These are phyloP conservation scores for Wickerhamomyces chambardii DNA, from an alignment of 805 yeast genomes.

Conservation along the genomic window DNA sequence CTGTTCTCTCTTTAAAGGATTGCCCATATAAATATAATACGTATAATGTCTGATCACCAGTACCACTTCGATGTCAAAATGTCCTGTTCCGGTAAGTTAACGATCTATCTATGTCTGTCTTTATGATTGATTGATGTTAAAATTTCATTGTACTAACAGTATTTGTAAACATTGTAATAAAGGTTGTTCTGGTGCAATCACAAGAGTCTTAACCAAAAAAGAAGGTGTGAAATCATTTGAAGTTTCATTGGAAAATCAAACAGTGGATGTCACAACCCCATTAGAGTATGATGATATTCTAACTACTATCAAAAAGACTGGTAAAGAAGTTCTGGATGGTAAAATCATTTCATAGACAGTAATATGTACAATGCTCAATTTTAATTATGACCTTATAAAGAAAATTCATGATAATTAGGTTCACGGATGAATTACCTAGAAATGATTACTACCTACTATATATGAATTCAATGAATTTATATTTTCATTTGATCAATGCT, in stretches of 20 bases:
- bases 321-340: constrained; percentile 73
- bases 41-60: constrained; percentile 41
- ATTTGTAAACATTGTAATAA: not conserved
- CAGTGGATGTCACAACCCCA: constrained; percentile 66
- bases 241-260: constrained; percentile 71
- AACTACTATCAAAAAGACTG: constrained; percentile 79
- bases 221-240: constrained; percentile 70
- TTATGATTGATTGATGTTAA: too few species aligned
- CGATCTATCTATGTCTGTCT: too few species aligned
- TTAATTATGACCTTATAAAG: too few species aligned
- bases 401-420: too few species aligned
- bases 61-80: constrained; percentile 78
- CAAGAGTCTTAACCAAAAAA: constrained; percentile 59
- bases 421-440: too few species aligned
- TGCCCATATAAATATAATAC: too few species aligned
- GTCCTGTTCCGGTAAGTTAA: constrained; percentile 66
- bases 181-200: constrained; percentile 84
- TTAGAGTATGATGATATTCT: constrained; percentile 72
- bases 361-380: too few species aligned
- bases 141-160: not conserved
- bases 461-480: too few species aligned
- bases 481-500: too few species aligned
- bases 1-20: too few species aligned
- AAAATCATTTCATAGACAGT: constrained; percentile 25
- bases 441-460: too few species aligned